phyloP scores from a whole-genome alignment of 192 early-diverging fungal genomes.

The Chytriomyces sp. region DNA sequence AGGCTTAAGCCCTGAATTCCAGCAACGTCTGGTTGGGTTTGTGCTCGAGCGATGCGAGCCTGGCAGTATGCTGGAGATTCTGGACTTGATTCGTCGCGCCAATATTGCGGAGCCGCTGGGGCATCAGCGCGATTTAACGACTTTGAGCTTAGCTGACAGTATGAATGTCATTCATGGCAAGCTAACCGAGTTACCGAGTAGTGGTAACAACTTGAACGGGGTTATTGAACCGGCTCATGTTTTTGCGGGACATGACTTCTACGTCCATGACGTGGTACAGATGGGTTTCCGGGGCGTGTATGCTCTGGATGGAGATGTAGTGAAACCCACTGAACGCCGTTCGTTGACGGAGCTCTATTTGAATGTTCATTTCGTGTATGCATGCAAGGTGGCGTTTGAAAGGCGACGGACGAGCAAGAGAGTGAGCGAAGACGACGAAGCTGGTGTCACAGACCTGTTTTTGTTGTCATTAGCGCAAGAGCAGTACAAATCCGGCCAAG shows the following conservation, averaged over 20 bases:
- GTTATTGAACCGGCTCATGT: background rate
- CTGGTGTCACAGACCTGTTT: background rate
- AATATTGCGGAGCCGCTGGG: background rate
- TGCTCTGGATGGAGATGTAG: background rate
- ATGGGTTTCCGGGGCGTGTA: background rate
- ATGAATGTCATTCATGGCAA: constrained; percentile 15
- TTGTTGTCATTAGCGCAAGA: constrained; percentile 28
- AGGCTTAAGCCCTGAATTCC: background rate
- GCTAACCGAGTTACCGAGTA: constrained; percentile 10
- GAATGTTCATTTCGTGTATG: constrained; percentile 5
- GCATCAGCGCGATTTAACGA: background rate
- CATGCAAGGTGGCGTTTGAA: constrained; percentile 12
- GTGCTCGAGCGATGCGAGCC: constrained; percentile 26
- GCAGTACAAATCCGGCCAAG: constrained; percentile 19
- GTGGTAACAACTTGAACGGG: background rate
- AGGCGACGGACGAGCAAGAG: background rate
- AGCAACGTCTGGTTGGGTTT: constrained; percentile 19
- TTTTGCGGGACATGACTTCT: constrained; percentile 9
- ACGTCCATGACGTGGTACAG: background rate
- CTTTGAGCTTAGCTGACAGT: background rate
- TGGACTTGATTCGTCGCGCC: constrained; percentile 9
- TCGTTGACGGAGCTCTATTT: constrained; percentile 8
- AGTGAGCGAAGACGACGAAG: background rate
- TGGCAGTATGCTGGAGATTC: constrained; percentile 11
- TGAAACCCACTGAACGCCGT: background rate